Conservation (phyloP, 306 rosid genomes). For the Acacia confusa region DNA sequence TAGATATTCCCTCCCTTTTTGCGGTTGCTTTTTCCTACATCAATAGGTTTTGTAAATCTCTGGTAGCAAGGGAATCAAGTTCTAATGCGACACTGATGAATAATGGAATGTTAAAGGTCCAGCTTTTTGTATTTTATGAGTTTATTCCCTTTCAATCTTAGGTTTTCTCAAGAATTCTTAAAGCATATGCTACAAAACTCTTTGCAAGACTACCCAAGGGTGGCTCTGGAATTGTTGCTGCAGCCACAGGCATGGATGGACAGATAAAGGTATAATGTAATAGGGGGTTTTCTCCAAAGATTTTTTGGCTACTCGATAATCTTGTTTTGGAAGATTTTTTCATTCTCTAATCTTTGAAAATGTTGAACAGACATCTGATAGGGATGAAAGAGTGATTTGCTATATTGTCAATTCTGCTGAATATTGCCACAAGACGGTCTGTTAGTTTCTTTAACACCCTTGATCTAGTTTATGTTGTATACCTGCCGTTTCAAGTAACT, state of each 20-base stretch:
- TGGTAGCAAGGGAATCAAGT: neutral
- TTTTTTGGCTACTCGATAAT: constrained; percentile 25
- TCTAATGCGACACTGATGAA: neutral
- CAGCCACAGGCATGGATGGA: constrained; percentile 99
- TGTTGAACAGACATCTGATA: constrained; percentile 86
- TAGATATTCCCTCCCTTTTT: neutral
- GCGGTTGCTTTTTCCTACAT: neutral
- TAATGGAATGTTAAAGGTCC: constrained; percentile 28
- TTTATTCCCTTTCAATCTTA: constrained; percentile 41
- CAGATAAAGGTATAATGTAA: constrained; percentile 83
- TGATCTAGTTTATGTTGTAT: constrained; percentile 25
- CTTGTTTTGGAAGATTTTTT: constrained; percentile 21
- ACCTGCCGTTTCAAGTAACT: constrained; percentile 33
- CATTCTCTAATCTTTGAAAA: constrained; percentile 30
- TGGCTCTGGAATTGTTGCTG: constrained; percentile 97
- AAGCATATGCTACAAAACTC: constrained; percentile 90
- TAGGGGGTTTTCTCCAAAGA: neutral
- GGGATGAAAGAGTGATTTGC: constrained; percentile 96
- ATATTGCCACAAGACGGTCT: constrained; percentile 90
- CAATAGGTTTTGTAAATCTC: neutral
- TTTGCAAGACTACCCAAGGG: constrained; percentile 94
- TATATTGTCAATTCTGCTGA: constrained; percentile 97
- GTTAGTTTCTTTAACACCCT: constrained; percentile 48
- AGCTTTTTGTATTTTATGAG: constrained; percentile 23
- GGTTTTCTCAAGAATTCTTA: constrained; percentile 96